A percentile compares a stretch with the other conserved stretches of the same genome.
Conservation (phyloP, 345 rosid species). For the Crucihimalaya himalaica region DNA sequence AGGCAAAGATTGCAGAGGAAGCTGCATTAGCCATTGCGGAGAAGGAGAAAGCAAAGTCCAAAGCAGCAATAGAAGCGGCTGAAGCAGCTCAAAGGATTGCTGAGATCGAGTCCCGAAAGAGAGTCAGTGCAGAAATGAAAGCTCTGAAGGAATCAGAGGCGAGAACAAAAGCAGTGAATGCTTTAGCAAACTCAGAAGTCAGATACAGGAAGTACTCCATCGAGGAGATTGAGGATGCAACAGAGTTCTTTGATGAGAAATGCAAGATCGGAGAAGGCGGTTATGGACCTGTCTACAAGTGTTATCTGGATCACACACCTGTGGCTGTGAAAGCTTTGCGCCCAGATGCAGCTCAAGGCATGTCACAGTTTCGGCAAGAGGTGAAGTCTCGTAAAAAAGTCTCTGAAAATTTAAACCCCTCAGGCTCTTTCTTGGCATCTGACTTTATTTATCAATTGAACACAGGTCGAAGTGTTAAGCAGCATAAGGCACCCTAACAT, state of each 20-base stretch:
- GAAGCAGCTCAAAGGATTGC: slow-evolving; percentile 88
- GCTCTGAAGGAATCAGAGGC: slow-evolving; percentile 71
- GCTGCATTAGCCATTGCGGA: slow-evolving; percentile 75
- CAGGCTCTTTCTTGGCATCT: slow-evolving; percentile 7
- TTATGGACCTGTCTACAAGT: slow-evolving; percentile 88
- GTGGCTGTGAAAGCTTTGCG: slow-evolving; percentile 86
- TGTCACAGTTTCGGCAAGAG: slow-evolving; percentile 95
- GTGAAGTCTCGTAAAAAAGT: slow-evolving; percentile 37
- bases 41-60: slow-evolving; percentile 82
- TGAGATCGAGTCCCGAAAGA: slow-evolving; percentile 70
- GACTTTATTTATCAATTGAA: slow-evolving; percentile 6
- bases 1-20: slow-evolving; percentile 74
- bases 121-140: slow-evolving; percentile 74
- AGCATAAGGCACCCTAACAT: slow-evolving; percentile 90
- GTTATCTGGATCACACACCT: slow-evolving; percentile 75
- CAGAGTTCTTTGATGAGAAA: slow-evolving; percentile 59
- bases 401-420: neutral
- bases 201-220: slow-evolving; percentile 80
- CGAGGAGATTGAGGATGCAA: slow-evolving; percentile 85
- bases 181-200: slow-evolving; percentile 52
- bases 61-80: slow-evolving; percentile 80
- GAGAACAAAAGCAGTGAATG: slow-evolving; percentile 63
- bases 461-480: slow-evolving; percentile 81
- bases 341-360: slow-evolving; percentile 92
- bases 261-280: slow-evolving; percentile 94